Percentiles rank a stretch among this genome's conserved stretches.
Conservation (phyloP, 176 grass and related monocot species). For the Carex cristatella region DNA sequence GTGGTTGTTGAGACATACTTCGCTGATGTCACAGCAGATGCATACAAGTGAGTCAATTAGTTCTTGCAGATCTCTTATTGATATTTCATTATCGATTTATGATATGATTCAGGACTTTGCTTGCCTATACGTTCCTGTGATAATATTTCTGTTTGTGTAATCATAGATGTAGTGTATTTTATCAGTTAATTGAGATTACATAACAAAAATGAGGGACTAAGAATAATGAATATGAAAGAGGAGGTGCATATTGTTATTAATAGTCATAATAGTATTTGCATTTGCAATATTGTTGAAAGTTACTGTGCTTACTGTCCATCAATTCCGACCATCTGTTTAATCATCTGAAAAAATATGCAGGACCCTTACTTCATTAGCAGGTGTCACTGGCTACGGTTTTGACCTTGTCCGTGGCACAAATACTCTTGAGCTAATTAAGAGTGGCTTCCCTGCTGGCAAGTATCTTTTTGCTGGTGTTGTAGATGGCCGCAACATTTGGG, state of each 20-base stretch:
- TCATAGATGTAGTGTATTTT: neutral
- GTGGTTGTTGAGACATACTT: slow-evolving; percentile 98
- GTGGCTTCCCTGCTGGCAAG: slow-evolving; percentile 70
- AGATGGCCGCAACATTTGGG: slow-evolving; percentile 92
- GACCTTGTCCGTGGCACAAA: slow-evolving; percentile 82
- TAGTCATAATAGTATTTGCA: neutral
- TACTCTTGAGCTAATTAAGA: slow-evolving; percentile 75
- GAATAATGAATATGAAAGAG: neutral
- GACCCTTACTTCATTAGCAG: slow-evolving; percentile 59
- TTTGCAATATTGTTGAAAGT: neutral
- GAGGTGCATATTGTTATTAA: neutral
- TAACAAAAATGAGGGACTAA: neutral
- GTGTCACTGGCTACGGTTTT: slow-evolving; percentile 71
- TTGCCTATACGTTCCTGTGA: neutral
- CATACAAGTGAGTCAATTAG: slow-evolving; percentile 62
- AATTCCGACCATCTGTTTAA: neutral
- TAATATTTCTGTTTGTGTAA: neutral
- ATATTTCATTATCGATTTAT: neutral
- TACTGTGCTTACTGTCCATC: neutral
- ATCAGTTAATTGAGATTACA: neutral
- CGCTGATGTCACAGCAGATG: slow-evolving; percentile 79
- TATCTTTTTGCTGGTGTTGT: slow-evolving; percentile 93
- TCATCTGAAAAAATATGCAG: slow-evolving; percentile 25
- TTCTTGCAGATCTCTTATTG: neutral
- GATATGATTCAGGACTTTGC: neutral